A percentile compares a stretch with the other conserved stretches of the same genome.
These are phyloP conservation scores for Atkinsonella texensis DNA, from an alignment of 2,329 filamentous ascomycete genomes.

Conservation along the genomic window DNA sequence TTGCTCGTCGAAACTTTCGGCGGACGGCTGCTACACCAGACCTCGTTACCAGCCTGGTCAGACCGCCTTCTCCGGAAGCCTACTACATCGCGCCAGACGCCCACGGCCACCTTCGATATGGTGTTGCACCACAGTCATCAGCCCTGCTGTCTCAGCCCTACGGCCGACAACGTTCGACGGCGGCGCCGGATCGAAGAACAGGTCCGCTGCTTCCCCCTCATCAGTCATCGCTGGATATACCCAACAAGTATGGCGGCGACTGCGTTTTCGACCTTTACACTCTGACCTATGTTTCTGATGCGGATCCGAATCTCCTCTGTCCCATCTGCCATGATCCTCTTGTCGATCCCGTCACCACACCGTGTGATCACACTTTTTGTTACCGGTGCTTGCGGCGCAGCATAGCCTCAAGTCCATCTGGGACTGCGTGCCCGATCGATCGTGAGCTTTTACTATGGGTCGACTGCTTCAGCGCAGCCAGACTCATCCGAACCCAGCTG, in stretches of 20 bases:
- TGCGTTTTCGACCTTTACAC: conserved; percentile 33
- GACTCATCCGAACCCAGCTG: conserved; percentile 46
- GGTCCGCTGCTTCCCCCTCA: conserved; percentile 24
- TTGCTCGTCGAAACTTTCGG: conserved; percentile 24
- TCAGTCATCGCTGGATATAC: conserved; percentile 26
- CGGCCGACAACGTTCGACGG: conserved; percentile 12
- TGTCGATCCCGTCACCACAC: conserved; percentile 46
- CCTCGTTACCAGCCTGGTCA: conserved; percentile 27
- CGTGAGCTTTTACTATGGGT: conserved; percentile 30
- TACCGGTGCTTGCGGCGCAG: conserved; percentile 39
- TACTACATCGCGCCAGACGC: conserved; percentile 19
- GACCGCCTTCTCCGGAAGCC: conserved; percentile 25
- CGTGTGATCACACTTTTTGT: conserved; percentile 56
- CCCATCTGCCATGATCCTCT: conserved; percentile 50
- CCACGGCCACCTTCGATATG: conserved; percentile 13
- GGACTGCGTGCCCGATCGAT: conserved; percentile 44
- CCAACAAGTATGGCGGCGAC: conserved; percentile 24
- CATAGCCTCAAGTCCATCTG: conserved; percentile 27
- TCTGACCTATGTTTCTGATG: conserved; percentile 30
- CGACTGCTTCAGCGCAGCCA: conserved; percentile 29
- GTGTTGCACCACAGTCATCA: conserved; percentile 7
- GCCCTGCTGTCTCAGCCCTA: conserved; percentile 6
- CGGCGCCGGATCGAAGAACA: conserved; percentile 17
- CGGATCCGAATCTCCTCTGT: conserved; percentile 37
- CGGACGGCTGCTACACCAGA: conserved; percentile 25